These are phyloP conservation scores for Akanthomyces dipterigenus DNA, from an alignment of 2,329 filamentous ascomycete genomes.

Conservation along the genomic window DNA sequence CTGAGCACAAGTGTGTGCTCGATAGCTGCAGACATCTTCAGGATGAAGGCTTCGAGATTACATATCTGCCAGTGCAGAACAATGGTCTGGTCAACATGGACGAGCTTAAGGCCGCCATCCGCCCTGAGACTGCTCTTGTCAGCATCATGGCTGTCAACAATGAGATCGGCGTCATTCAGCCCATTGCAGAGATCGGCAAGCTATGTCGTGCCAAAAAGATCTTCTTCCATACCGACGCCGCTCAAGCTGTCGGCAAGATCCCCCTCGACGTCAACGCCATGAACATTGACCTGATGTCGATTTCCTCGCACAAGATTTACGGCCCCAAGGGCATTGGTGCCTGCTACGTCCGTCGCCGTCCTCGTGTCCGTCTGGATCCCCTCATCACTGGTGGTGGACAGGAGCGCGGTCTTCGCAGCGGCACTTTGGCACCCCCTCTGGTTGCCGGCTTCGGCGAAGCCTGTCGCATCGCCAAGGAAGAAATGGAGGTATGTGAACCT, in stretches of 20 bases:
- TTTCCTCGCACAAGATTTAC: conserved; percentile 98
- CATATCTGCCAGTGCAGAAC: conserved; percentile 85
- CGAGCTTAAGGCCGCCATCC: conserved; percentile 79
- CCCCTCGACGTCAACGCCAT: conserved; percentile 93
- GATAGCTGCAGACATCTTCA: conserved; percentile 96
- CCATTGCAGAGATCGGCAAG: conserved; percentile 85
- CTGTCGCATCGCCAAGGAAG: conserved; percentile 82
- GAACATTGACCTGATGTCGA: conserved; percentile 98
- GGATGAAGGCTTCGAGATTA: conserved; percentile 93
- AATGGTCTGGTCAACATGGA: conserved; percentile 82
- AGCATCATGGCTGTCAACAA: conserved; percentile 99
- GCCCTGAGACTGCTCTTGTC: conserved; percentile 84
- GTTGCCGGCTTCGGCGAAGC: conserved; percentile 94
- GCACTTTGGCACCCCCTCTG: conserved; percentile 82
- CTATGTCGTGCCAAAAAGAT: conserved; percentile 87
- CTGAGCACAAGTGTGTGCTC: conserved; percentile 97
- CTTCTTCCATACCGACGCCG: conserved; percentile 96
- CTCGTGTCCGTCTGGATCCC: conserved; percentile 88
- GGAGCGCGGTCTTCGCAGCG: conserved; percentile 89
- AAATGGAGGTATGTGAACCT: conserved; percentile 69
- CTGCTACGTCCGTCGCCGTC: conserved; percentile 88
- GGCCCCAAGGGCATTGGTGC: conserved; percentile 95
- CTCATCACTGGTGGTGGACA: conserved; percentile 96
- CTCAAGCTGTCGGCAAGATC: conserved; percentile 98
- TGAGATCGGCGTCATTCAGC: conserved; percentile 98